phyloP scores from a whole-genome alignment of 768 basidiomycete genomes.

The Macrocybe gigantea region DNA sequence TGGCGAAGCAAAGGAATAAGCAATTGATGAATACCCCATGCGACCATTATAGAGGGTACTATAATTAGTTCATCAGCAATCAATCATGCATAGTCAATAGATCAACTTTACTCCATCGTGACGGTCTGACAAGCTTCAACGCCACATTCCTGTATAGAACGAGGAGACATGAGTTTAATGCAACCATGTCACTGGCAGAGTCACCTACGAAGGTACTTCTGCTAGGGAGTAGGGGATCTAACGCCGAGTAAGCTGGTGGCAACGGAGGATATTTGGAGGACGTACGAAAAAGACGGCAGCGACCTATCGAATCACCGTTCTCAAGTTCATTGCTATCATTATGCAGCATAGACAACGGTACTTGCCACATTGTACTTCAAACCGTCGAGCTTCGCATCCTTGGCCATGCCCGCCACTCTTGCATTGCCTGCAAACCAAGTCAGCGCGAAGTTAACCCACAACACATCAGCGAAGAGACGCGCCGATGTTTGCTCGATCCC shows the following conservation, averaged over 20 bases:
- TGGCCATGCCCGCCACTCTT: slow-evolving; percentile 25
- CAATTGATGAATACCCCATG: slow-evolving; percentile 17
- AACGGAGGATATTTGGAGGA: background rate
- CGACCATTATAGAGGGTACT: slow-evolving; percentile 26
- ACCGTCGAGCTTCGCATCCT: slow-evolving; percentile 21
- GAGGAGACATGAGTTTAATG: background rate
- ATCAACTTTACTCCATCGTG: slow-evolving; percentile 22
- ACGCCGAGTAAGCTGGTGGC: background rate
- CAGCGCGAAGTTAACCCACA: background rate
- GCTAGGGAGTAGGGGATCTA: slow-evolving; percentile 26
- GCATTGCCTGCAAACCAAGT: slow-evolving; percentile 18
- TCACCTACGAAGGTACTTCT: slow-evolving; percentile 27
- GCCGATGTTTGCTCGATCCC: slow-evolving; percentile 32
- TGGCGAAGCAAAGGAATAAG: background rate
- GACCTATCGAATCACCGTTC: slow-evolving; percentile 11
- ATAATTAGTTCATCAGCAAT: background rate
- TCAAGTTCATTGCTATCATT: background rate
- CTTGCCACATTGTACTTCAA: slow-evolving; percentile 28
- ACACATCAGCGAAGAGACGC: background rate
- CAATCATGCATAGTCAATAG: background rate
- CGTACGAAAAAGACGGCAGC: slow-evolving; percentile 28
- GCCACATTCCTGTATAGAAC: slow-evolving; percentile 18
- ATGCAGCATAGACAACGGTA: background rate
- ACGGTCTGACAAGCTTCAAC: slow-evolving; percentile 23
- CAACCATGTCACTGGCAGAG: background rate